Conservation (phyloP, 75 land plant species). For the Pinus tabuliformis region DNA sequence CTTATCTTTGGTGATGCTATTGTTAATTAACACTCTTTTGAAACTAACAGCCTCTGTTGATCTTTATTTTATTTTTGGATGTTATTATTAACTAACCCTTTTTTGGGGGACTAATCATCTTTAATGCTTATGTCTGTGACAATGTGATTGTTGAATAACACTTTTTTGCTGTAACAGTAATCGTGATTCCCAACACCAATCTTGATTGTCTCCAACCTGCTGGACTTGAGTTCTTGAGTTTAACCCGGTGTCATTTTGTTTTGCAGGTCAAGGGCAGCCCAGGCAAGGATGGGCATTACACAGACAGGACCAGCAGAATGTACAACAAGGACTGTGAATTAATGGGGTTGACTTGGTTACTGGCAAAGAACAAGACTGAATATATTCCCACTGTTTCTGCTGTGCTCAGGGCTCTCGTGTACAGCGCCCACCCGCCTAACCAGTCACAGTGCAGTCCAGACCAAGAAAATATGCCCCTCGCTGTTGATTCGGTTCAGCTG, state of each 20-base stretch:
- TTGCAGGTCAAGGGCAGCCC: constrained; percentile 6
- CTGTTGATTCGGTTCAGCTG: constrained; percentile 54
- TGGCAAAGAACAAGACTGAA: constrained; percentile 70
- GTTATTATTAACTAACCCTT: too few relatives aligned
- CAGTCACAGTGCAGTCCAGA: constrained; percentile 68
- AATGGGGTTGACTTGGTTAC: constrained; percentile 84
- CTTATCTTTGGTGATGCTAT: too few relatives aligned
- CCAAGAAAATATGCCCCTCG: constrained; percentile 85
- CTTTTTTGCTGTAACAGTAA: too few relatives aligned
- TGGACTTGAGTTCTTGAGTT: too few relatives aligned
- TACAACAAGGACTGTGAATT: constrained; percentile 63
- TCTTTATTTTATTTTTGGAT: too few relatives aligned
- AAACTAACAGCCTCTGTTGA: too few relatives aligned
- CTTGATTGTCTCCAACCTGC: too few relatives aligned
- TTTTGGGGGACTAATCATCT: too few relatives aligned
- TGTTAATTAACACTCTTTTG: too few relatives aligned
- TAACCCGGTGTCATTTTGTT: not conserved
- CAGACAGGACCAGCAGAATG: constrained; percentile 37
- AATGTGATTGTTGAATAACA: too few relatives aligned
- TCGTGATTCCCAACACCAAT: too few relatives aligned
- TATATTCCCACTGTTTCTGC: constrained; percentile 87
- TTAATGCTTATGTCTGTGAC: too few relatives aligned
- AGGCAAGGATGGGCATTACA: not conserved
- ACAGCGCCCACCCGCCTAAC: constrained; percentile 49
- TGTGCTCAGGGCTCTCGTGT: constrained; percentile 77